Conservation (phyloP, 768 basidiomycete species). For the Tremella fuciformis region DNA sequence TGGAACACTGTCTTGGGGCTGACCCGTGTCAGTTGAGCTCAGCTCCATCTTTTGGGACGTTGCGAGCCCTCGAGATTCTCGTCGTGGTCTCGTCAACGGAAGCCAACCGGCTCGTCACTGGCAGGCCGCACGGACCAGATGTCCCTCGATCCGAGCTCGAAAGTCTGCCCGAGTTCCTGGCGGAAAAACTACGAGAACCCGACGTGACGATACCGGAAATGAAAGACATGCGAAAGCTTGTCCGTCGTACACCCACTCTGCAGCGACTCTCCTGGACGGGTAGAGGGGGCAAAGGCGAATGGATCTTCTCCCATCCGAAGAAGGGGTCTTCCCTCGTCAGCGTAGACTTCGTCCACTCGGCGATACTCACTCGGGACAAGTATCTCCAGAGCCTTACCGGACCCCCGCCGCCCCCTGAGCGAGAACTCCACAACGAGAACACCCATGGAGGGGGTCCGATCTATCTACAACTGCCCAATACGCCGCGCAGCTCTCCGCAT, state of each 20-base stretch:
- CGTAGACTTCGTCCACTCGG: slow-evolving; percentile 18
- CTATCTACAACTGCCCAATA: too few relatives aligned
- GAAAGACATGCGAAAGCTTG: slow-evolving; percentile 22
- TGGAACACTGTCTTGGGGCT: too few relatives aligned
- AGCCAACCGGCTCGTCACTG: too few relatives aligned
- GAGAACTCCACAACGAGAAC: background rate
- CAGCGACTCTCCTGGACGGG: slow-evolving; percentile 16
- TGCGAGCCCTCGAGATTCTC: background rate
- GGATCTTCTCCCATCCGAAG: slow-evolving; percentile 7
- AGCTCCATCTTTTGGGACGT: background rate
- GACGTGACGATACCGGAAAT: slow-evolving; percentile 19
- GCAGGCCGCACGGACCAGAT: too few relatives aligned
- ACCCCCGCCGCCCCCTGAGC: background rate
- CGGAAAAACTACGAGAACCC: background rate
- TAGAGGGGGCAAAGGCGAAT: slow-evolving; percentile 23
- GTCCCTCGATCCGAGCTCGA: background rate
- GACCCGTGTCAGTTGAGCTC: background rate
- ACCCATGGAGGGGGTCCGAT: too few relatives aligned
- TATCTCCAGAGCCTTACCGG: background rate
- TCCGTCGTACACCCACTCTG: slow-evolving; percentile 17
- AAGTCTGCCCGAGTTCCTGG: slow-evolving; percentile 4
- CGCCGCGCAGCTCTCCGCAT: too few relatives aligned
- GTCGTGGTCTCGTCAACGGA: background rate
- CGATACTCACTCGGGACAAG: slow-evolving; percentile 3
- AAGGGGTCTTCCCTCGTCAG: slow-evolving; percentile 3